Conservation (phyloP, 768 basidiomycete species). For the Amanita phalloides region DNA sequence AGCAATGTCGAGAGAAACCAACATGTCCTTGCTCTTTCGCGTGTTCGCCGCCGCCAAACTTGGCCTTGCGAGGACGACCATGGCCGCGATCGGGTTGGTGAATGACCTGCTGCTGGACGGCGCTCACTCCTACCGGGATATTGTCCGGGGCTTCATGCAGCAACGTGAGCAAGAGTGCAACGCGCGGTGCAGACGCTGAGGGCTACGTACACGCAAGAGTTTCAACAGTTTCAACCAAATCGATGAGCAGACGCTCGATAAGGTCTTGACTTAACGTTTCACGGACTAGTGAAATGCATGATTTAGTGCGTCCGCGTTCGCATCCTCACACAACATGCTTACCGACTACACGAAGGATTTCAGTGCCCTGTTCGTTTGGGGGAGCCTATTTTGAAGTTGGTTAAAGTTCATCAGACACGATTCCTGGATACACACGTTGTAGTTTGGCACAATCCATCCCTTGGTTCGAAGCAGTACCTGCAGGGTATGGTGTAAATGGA, state of each 20-base stretch:
- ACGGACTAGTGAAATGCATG: constrained; percentile 26
- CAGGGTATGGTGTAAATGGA: not conserved
- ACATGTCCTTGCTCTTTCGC: constrained; percentile 16
- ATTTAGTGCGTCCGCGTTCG: constrained; percentile 10
- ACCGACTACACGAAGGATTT: constrained; percentile 52
- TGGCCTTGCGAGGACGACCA: constrained; percentile 27
- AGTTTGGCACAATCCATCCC: constrained; percentile 57
- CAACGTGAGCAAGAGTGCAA: not conserved
- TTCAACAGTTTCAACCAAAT: constrained; percentile 38
- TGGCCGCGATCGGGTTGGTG: constrained; percentile 29
- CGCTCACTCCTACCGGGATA: constrained; percentile 15
- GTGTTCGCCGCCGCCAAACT: constrained; percentile 22
- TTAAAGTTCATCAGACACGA: not conserved
- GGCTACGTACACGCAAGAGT: constrained; percentile 30
- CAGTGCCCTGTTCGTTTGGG: constrained; percentile 35
- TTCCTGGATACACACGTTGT: constrained; percentile 22
- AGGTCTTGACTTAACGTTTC: constrained; percentile 46
- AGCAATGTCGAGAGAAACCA: constrained; percentile 31
- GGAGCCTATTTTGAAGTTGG: constrained; percentile 25
- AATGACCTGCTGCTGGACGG: constrained; percentile 9
- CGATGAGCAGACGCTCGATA: constrained; percentile 37
- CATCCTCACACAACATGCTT: constrained; percentile 7
- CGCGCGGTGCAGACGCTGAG: not conserved
- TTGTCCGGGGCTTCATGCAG: constrained; percentile 12
- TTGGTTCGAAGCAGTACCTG: constrained; percentile 35